Evolutionary conservation across 1,284 basidiomycete species (phyloP).

Genomic region (Ganoderma lingzhi): DNA sequence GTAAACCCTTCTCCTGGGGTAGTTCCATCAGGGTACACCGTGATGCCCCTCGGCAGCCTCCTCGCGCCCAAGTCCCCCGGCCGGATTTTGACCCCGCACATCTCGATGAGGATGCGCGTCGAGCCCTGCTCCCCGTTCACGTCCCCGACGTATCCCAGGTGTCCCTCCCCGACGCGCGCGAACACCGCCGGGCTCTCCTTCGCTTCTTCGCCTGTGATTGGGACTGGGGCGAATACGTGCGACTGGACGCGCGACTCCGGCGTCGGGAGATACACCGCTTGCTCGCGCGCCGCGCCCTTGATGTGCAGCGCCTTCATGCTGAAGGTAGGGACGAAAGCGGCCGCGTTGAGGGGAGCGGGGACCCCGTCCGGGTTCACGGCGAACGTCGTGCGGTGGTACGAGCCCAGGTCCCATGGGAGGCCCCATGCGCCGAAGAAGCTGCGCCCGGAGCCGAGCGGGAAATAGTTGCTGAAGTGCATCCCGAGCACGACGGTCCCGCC

Average conservation of each 20-base stretch:
- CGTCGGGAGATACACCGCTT: constrained; percentile 30
- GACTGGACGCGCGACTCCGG: constrained; percentile 26
- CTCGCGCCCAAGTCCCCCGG: constrained; percentile 31
- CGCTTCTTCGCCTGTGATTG: constrained; percentile 15
- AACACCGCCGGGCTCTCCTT: constrained; percentile 32
- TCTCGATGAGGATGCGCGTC: constrained; percentile 31
- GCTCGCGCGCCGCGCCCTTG: constrained; percentile 23
- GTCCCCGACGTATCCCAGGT: constrained; percentile 34
- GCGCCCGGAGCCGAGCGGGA: constrained; percentile 11
- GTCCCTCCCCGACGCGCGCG: constrained; percentile 29
- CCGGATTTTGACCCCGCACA: constrained; percentile 30
- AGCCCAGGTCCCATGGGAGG: constrained; percentile 28
- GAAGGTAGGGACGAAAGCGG: constrained; percentile 23
- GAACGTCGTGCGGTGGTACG: constrained; percentile 30
- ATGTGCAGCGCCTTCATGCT: constrained; percentile 33
- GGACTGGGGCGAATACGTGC: constrained; percentile 19
- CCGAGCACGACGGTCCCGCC: constrained; percentile 32
- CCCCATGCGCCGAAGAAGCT: constrained; percentile 27
- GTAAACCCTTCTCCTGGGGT: background rate
- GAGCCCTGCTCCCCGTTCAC: constrained; percentile 34
- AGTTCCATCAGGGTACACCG: background rate
- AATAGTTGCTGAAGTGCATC: constrained; percentile 26
- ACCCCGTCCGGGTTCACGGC: constrained; percentile 30
- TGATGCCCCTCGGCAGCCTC: background rate
- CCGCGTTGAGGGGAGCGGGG: constrained; percentile 25